A percentile compares a stretch with the other conserved stretches of the same genome.
These are phyloP conservation scores for Trichoderma semiorbis DNA, from an alignment of 2,329 filamentous ascomycete species.

Conservation along the genomic window DNA sequence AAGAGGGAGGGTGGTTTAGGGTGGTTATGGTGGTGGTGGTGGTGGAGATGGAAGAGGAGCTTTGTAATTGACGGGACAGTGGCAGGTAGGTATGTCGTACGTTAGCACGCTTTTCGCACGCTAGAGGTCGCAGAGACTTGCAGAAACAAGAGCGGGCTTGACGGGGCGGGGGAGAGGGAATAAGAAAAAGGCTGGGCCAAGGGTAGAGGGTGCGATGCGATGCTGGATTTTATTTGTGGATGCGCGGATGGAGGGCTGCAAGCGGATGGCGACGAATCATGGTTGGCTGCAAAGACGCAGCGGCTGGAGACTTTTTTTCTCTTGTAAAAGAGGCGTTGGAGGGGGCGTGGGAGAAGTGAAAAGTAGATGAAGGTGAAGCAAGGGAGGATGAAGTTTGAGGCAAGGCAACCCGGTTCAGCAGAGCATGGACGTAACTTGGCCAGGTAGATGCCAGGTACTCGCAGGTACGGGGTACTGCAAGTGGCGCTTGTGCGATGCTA, in stretches of 20 bases:
- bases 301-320: background rate
- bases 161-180: conserved; percentile 15
- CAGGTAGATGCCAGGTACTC: background rate
- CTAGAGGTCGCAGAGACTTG: conserved; percentile 16
- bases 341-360: background rate
- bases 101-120: conserved; percentile 14
- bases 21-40: conserved; percentile 22
- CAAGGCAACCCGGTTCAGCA: background rate
- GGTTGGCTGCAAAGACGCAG: conserved; percentile 35
- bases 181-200: background rate
- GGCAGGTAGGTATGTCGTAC: conserved; percentile 20
- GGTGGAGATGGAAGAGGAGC: conserved; percentile 23
- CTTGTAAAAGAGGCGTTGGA: background rate
- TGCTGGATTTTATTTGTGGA: conserved; percentile 21
- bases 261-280: conserved; percentile 34
- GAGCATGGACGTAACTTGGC: background rate
- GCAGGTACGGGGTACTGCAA: background rate
- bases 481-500: background rate
- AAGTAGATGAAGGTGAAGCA: background rate
- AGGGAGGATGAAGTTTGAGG: background rate
- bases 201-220: background rate
- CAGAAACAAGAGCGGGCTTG: conserved; percentile 2
- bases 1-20: conserved; percentile 18
- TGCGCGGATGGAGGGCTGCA: conserved; percentile 26
- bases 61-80: conserved; percentile 18